Conservation (phyloP, 164 flowering plant species). For the Vitis vinifera region DNA sequence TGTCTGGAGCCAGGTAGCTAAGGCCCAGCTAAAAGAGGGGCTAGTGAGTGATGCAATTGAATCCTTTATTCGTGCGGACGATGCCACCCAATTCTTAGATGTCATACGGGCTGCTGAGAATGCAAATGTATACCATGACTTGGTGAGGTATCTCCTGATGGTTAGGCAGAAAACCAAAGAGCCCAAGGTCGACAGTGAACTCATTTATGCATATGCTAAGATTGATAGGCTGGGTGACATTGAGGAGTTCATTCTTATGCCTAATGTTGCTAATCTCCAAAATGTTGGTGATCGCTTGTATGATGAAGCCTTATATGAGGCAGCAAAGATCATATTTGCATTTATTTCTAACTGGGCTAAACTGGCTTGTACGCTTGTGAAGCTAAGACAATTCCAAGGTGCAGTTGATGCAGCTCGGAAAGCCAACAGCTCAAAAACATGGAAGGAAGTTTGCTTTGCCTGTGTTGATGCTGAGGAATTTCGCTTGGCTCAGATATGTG, state of each 20-base stretch:
- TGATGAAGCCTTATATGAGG: conserved; percentile 92
- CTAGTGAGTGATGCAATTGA: conserved; percentile 99
- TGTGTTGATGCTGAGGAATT: conserved; percentile 99
- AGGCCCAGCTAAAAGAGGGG: conserved; percentile 95
- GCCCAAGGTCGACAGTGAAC: conserved; percentile 98
- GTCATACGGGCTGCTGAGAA: conserved; percentile 89
- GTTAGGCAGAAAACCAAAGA: conserved; percentile 94
- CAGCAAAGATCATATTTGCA: conserved; percentile 94
- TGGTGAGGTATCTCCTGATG: conserved; percentile 94
- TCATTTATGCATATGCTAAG: conserved; percentile 98
- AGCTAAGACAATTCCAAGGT: conserved; percentile 90
- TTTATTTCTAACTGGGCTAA: conserved; percentile 99
- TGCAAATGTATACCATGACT: conserved; percentile 86
- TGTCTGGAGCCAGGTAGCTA: conserved; percentile 99
- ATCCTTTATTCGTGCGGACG: conserved; percentile 98
- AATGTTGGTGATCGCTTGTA: conserved; percentile 92
- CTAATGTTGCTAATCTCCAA: conserved; percentile 98
- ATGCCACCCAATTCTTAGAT: conserved; percentile 88
- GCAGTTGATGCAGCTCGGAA: conserved; percentile 99
- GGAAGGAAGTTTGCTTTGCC: conserved; percentile 99
- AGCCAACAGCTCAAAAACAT: conserved; percentile 97
- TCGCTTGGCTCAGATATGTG: conserved; percentile 99
- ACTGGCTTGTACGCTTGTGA: conserved; percentile 87
- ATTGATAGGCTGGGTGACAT: conserved; percentile 94
- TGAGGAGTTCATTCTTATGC: conserved; percentile 97